Conservation (phyloP, 2,329 filamentous ascomycete genomes). For the Aspergillus neotritici region DNA sequence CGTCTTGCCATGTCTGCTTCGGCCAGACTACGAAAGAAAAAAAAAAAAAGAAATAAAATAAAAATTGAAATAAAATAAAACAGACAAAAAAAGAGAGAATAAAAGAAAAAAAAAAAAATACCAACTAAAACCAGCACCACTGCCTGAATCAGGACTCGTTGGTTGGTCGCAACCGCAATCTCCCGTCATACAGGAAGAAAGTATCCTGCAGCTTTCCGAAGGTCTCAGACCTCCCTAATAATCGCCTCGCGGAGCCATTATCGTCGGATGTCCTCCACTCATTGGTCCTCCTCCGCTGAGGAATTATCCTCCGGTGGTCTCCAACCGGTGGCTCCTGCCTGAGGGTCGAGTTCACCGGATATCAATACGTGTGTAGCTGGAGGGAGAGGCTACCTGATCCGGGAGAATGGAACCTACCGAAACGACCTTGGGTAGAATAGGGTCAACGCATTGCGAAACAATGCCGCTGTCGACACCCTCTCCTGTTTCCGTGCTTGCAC, state of each 20-base stretch:
- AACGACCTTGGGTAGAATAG: background rate
- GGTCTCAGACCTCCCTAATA: conserved; percentile 29
- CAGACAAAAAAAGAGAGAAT: too few species aligned
- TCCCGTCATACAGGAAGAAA: conserved; percentile 25
- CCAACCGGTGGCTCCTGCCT: conserved; percentile 11
- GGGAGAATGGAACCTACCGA: too few species aligned
- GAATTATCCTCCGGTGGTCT: conserved; percentile 21
- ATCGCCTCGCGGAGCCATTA: conserved; percentile 18
- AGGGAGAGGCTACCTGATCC: too few species aligned
- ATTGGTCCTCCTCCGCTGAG: conserved; percentile 20
- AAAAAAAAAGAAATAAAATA: too few species aligned
- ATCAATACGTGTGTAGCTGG: conserved; percentile 1
- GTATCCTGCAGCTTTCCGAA: conserved; percentile 27
- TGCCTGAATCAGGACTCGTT: conserved; percentile 16
- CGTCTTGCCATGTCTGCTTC: too few species aligned
- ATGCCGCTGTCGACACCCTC: conserved; percentile 7
- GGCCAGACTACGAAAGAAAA: too few species aligned
- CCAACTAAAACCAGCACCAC: too few species aligned
- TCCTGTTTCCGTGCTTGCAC: conserved; percentile 3
- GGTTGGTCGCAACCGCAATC: conserved; percentile 19
- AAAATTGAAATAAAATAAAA: too few species aligned
- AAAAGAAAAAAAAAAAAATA: too few species aligned
- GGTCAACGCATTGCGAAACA: conserved; percentile 7
- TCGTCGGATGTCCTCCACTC: conserved; percentile 5
- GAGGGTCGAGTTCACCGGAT: conserved; percentile 15